Evolutionary conservation across 2,329 filamentous ascomycete species (phyloP).

Genomic region (Ustulina deusta): DNA sequence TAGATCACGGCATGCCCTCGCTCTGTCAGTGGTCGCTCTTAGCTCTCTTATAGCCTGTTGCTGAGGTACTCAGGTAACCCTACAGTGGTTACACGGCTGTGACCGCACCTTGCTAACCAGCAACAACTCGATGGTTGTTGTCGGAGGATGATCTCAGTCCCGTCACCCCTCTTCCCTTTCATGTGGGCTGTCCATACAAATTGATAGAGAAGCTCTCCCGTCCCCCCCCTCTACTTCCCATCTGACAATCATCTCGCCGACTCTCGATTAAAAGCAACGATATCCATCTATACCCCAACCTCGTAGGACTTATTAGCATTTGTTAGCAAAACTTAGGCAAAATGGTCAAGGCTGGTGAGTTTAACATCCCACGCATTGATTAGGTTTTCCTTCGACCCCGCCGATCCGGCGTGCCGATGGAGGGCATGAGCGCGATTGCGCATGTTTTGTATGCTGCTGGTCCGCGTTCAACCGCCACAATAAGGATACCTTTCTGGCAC

Average conservation of each 20-base stretch:
- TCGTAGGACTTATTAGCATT: slow-evolving; percentile 45
- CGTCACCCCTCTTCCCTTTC: slow-evolving; percentile 31
- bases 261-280: slow-evolving; percentile 30
- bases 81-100: slow-evolving; percentile 28
- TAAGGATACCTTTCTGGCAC: slow-evolving; percentile 39
- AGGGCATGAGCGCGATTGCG: slow-evolving; percentile 68
- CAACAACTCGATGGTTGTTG: slow-evolving; percentile 5
- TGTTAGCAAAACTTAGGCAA: slow-evolving; percentile 68
- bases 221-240: slow-evolving; percentile 30
- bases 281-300: slow-evolving; percentile 26
- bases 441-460: slow-evolving; percentile 60
- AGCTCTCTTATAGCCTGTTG: neutral
- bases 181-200: slow-evolving; percentile 38
- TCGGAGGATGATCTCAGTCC: slow-evolving; percentile 15
- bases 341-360: slow-evolving; percentile 88
- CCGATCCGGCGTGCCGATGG: slow-evolving; percentile 45
- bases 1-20: neutral
- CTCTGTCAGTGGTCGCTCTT: too few species aligned
- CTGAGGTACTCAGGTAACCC: neutral
- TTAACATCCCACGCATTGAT: slow-evolving; percentile 39
- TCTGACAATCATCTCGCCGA: slow-evolving; percentile 33
- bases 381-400: slow-evolving; percentile 41
- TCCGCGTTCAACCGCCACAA: slow-evolving; percentile 56
- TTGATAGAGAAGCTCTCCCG: slow-evolving; percentile 36
- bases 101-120: slow-evolving; percentile 8